phyloP scores from a whole-genome alignment of 2,329 filamentous ascomycete genomes.

The Beauveria medogensis region DNA sequence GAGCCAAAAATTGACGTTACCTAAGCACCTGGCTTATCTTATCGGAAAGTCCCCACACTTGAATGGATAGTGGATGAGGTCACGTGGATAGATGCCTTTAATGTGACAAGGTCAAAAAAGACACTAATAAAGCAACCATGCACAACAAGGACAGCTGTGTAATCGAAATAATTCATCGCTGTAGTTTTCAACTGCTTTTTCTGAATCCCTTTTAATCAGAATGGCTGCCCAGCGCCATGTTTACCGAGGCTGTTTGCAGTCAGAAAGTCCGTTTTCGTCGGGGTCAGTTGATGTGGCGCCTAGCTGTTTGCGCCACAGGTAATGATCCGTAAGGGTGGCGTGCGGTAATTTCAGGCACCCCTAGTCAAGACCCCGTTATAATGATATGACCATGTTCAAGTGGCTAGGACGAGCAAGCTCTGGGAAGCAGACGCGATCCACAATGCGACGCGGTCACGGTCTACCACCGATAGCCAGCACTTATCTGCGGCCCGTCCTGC shows the following conservation, averaged over 20 bases:
- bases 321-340: conserved; percentile 2
- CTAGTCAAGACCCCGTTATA: conserved; percentile 7
- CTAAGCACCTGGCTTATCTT: conserved; percentile 9
- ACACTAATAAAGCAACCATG: background rate
- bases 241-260: conserved; percentile 6
- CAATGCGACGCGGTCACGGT: conserved; percentile 2
- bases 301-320: conserved; percentile 11
- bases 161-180: too few relatives aligned
- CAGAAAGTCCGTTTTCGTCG: conserved; percentile 6
- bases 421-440: conserved; percentile 1
- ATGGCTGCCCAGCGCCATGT: background rate
- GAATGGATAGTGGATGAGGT: background rate
- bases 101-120: background rate
- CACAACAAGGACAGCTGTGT: too few relatives aligned
- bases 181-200: background rate
- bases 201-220: background rate
- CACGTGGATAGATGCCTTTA: background rate
- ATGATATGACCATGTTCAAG: conserved; percentile 1
- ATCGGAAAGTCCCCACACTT: background rate
- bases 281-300: conserved; percentile 7
- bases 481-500: background rate
- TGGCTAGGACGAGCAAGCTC: conserved; percentile 3
- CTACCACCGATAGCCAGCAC: background rate
- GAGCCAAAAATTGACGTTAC: conserved; percentile 4
- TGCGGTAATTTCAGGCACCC: conserved; percentile 12